These are phyloP conservation scores for Flaveria robusta DNA, from an alignment of 129 eudicot species.

Conservation along the genomic window DNA sequence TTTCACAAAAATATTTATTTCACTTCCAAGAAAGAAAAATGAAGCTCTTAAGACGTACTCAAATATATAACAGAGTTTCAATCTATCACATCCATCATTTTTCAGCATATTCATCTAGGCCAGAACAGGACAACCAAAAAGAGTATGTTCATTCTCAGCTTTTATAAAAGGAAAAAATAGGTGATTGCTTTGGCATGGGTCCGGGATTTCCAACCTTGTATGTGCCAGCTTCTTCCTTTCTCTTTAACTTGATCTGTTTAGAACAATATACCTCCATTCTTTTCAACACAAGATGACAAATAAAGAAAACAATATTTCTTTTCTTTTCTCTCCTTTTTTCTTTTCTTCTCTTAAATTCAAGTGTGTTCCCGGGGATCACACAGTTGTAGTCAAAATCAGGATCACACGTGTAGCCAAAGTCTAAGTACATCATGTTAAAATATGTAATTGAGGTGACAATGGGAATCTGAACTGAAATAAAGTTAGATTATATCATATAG, in stretches of 20 bases:
- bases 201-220: neutral
- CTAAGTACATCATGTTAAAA: neutral
- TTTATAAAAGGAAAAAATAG: no score
- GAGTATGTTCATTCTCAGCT: neutral
- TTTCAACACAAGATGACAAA: neutral
- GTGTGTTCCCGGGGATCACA: neutral
- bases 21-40: neutral
- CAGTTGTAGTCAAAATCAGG: neutral
- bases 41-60: neutral
- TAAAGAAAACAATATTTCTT: neutral
- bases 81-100: neutral
- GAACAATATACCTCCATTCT: neutral
- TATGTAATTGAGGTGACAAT: neutral
- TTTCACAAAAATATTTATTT: neutral
- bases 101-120: neutral
- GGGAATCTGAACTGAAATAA: neutral
- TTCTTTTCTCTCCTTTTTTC: neutral
- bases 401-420: neutral
- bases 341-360: neutral
- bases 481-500: neutral
- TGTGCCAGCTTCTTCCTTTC: neutral
- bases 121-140: neutral
- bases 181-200: neutral
- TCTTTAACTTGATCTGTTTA: neutral
- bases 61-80: neutral